These are phyloP conservation scores for Pleurotus platypus DNA, from an alignment of 768 basidiomycete genomes.

Conservation along the genomic window DNA sequence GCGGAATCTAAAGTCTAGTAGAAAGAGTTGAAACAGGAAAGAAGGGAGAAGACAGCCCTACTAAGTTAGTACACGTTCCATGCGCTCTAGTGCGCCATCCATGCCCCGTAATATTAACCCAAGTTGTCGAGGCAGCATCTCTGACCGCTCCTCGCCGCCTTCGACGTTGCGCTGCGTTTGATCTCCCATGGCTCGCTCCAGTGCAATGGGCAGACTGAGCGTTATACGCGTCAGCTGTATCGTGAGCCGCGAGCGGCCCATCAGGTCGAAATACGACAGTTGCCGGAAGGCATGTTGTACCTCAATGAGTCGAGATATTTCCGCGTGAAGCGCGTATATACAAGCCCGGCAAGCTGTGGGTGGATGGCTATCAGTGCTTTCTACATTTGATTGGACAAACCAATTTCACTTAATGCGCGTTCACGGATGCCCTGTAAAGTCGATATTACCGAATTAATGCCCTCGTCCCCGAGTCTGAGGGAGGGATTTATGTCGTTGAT, in stretches of 20 bases:
- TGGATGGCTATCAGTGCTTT: constrained; percentile 2
- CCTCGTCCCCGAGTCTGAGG: constrained; percentile 72
- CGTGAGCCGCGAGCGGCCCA: constrained; percentile 71
- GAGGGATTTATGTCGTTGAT: constrained; percentile 80
- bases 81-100: constrained; percentile 59
- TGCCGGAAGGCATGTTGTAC: constrained; percentile 74
- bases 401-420: constrained; percentile 62
- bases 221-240: constrained; percentile 78
- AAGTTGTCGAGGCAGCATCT: constrained; percentile 55
- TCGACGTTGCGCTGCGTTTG: constrained; percentile 24
- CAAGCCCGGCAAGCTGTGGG: constrained; percentile 72
- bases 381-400: too few species aligned
- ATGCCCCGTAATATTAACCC: constrained; percentile 58
- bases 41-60: not conserved
- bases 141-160: constrained; percentile 8
- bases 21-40: not conserved
- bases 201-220: constrained; percentile 66
- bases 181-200: constrained; percentile 66
- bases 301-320: constrained; percentile 77
- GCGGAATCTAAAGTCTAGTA: not conserved
- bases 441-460: constrained; percentile 70
- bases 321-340: constrained; percentile 66
- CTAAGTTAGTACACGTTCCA: constrained; percentile 54
- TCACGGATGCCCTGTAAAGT: constrained; percentile 70
- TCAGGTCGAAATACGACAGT: constrained; percentile 74